Conservation (phyloP, 2,329 filamentous ascomycete genomes). For the Monilinia aucupariae region DNA sequence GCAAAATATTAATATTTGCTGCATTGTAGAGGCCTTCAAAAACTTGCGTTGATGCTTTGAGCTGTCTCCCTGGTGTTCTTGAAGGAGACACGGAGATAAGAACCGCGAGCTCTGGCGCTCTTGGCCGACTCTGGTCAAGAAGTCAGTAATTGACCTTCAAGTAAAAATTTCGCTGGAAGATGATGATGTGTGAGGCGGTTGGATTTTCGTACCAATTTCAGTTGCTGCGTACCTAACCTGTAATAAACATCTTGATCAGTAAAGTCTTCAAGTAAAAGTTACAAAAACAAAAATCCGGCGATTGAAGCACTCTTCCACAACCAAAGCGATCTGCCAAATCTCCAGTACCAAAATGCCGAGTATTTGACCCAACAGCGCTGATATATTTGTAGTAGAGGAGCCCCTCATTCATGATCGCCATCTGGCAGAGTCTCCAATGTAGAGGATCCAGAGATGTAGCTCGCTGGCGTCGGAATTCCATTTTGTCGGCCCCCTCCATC, state of each 20-base stretch:
- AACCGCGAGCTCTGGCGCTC: slow-evolving; percentile 95
- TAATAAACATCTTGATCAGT: neutral
- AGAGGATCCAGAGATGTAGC: neutral
- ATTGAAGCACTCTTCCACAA: neutral
- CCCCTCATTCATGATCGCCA: neutral
- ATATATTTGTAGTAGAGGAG: neutral
- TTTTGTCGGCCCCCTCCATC: slow-evolving; percentile 7
- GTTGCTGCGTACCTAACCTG: slow-evolving; percentile 90
- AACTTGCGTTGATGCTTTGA: slow-evolving; percentile 77
- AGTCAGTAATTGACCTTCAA: neutral
- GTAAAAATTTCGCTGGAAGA: slow-evolving; percentile 59
- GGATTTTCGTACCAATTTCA: slow-evolving; percentile 12
- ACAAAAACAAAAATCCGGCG: neutral
- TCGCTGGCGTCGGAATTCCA: neutral
- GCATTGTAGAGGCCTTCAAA: neutral
- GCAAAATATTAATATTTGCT: neutral
- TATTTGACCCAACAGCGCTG: neutral
- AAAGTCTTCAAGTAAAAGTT: neutral
- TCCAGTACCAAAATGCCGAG: neutral
- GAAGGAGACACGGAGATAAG: slow-evolving; percentile 88
- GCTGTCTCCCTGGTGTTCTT: slow-evolving; percentile 99
- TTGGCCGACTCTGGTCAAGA: slow-evolving; percentile 48
- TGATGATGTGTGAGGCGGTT: neutral
- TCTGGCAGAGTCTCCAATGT: neutral
- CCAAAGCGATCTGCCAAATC: neutral